Evolutionary conservation across 345 rosid genomes (phyloP).

Genomic region (Rhizophora apiculata): DNA sequence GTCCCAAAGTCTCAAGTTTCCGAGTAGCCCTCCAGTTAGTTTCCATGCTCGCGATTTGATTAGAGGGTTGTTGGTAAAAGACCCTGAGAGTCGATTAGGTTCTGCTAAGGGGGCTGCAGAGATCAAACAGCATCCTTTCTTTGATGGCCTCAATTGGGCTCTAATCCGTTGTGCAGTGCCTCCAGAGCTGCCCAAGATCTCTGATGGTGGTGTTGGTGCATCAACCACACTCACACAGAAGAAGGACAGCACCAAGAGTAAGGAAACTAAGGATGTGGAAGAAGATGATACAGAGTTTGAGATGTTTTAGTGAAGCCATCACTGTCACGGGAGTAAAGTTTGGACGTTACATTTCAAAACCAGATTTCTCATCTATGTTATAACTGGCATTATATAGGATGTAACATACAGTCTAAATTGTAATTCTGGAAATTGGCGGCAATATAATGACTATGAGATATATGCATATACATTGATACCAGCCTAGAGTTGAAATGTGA

Average conservation of each 20-base stretch:
- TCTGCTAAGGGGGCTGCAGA: conserved; percentile 69
- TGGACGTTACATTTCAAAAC: not conserved
- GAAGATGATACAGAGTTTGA: conserved; percentile 52
- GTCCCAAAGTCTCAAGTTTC: conserved; percentile 59
- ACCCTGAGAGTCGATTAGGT: conserved; percentile 64
- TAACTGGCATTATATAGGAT: conserved; percentile 5
- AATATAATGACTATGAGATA: conserved; percentile 8
- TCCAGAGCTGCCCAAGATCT: conserved; percentile 54
- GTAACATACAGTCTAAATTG: conserved; percentile 30
- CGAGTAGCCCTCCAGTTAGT: conserved; percentile 50
- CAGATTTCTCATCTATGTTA: conserved; percentile 12
- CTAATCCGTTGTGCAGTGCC: conserved; percentile 65
- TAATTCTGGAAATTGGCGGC: conserved; percentile 21
- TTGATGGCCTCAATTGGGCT: conserved; percentile 82
- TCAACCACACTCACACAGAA: conserved; percentile 23
- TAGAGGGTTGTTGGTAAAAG: conserved; percentile 58
- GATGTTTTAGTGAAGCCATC: conserved; percentile 40
- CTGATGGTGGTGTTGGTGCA: conserved; percentile 20
- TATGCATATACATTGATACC: conserved; percentile 4
- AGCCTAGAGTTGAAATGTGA: conserved; percentile 11
- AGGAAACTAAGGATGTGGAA: conserved; percentile 33
- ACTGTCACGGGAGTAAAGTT: conserved; percentile 13
- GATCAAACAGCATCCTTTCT: conserved; percentile 71
- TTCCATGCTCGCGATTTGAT: conserved; percentile 68
- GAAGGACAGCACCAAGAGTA: conserved; percentile 26